A percentile compares a stretch with the other conserved stretches of the same genome.
These are phyloP conservation scores for Suhomyces guaymorum DNA, from an alignment of 1,139 yeast genomes.

Conservation along the genomic window DNA sequence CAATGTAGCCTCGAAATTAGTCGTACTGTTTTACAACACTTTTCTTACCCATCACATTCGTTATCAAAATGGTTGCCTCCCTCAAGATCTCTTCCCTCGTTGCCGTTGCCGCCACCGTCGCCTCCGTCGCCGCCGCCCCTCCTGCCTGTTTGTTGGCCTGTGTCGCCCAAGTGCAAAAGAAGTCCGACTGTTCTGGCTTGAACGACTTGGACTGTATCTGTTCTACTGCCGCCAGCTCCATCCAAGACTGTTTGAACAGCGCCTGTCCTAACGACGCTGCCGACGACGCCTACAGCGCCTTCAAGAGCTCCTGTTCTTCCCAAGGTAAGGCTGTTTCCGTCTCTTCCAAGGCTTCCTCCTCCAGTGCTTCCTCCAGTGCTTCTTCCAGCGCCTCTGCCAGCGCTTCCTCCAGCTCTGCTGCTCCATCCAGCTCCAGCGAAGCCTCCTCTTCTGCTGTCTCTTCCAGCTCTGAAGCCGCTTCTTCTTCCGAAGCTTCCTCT, in stretches of 20 bases:
- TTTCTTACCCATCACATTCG: no score
- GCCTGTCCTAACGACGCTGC: conserved; percentile 66
- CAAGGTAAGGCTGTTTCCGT: conserved; percentile 22
- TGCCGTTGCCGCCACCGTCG: conserved; percentile 52
- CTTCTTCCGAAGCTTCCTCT: conserved; percentile 22
- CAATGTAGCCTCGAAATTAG: no score
- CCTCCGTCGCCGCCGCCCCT: conserved; percentile 65
- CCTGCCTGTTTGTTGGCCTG: conserved; percentile 91
- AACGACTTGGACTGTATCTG: conserved; percentile 69
- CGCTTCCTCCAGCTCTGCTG: conserved; percentile 26
- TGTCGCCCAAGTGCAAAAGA: conserved; percentile 66
- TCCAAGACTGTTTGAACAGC: conserved; percentile 60
- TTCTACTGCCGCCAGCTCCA: conserved; percentile 47
- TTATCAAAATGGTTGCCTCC: conserved; percentile 16
- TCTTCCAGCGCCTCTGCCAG: conserved; percentile 28
- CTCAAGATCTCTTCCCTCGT: conserved; percentile 47
- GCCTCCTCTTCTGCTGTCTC: conserved; percentile 23
- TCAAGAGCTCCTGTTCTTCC: conserved; percentile 54
- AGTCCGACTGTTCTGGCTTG: conserved; percentile 56
- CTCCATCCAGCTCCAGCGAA: conserved; percentile 27
- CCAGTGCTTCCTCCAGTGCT: conserved; percentile 25
- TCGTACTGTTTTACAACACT: no score
- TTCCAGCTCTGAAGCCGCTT: conserved; percentile 21
- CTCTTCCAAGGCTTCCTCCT: conserved; percentile 10
- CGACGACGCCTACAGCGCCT: conserved; percentile 57